A percentile compares a stretch with the other conserved stretches of the same genome.
These are phyloP conservation scores for Henckelia pumila DNA, from an alignment of 257 asterid species.

Conservation along the genomic window DNA sequence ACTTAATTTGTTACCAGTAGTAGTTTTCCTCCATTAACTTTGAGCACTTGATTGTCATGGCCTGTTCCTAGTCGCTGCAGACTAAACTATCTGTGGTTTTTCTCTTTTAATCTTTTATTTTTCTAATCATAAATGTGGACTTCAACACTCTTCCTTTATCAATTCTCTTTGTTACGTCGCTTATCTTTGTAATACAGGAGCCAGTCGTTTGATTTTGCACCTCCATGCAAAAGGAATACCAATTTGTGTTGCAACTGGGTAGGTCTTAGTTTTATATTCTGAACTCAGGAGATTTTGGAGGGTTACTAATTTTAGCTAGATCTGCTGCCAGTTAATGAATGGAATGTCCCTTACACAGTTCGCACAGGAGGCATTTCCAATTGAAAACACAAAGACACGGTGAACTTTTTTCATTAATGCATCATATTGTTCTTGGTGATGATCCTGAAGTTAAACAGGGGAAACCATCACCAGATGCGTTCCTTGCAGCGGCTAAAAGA, in stretches of 20 bases:
- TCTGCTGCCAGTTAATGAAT: slow-evolving; percentile 23
- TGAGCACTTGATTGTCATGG: background rate
- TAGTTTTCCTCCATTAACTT: background rate
- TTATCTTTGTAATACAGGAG: slow-evolving; percentile 50
- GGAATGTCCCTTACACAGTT: slow-evolving; percentile 49
- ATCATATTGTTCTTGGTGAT: slow-evolving; percentile 88
- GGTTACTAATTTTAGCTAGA: slow-evolving; percentile 20
- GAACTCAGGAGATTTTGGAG: slow-evolving; percentile 8
- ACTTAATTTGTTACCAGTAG: background rate
- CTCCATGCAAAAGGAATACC: slow-evolving; percentile 84
- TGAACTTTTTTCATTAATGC: slow-evolving; percentile 80
- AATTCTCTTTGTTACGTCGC: background rate
- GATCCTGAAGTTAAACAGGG: slow-evolving; percentile 97
- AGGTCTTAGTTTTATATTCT: slow-evolving; percentile 20
- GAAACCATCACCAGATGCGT: slow-evolving; percentile 90
- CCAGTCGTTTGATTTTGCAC: slow-evolving; percentile 66
- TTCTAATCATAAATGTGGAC: slow-evolving; percentile 6
- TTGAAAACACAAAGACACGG: slow-evolving; percentile 83
- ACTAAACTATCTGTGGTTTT: background rate
- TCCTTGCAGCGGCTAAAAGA: slow-evolving; percentile 88
- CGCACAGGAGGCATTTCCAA: slow-evolving; percentile 84
- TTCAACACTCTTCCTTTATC: background rate
- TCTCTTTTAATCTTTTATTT: background rate
- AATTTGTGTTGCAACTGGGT: slow-evolving; percentile 95
- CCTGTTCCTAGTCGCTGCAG: background rate